Evolutionary conservation across 2,329 filamentous ascomycete genomes (phyloP).

Genomic region (Neonectria sp.): DNA sequence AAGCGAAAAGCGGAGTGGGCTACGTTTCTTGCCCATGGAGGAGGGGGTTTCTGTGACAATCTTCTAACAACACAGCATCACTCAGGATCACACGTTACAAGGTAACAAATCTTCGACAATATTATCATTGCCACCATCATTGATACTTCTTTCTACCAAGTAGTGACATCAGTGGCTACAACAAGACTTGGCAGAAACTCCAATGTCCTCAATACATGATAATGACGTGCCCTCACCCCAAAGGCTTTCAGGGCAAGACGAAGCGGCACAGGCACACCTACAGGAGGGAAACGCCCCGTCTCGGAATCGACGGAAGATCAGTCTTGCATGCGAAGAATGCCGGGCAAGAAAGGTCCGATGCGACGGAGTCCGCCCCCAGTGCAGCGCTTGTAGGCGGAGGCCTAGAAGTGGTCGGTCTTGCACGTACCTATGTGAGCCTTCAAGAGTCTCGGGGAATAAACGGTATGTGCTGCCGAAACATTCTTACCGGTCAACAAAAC

Average conservation of each 20-base stretch:
- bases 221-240: not conserved
- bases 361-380: not conserved
- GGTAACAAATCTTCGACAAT: not conserved
- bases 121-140: not conserved
- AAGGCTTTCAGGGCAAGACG: not conserved
- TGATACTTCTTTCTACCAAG: not conserved
- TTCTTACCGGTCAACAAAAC: not conserved
- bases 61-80: not conserved
- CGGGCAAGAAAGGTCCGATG: not conserved
- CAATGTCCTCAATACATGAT: not conserved
- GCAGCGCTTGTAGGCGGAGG: not conserved
- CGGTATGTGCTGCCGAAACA: not conserved
- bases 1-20: not conserved
- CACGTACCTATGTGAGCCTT: not conserved
- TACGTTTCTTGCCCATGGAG: not conserved
- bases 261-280: not conserved
- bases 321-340: slow-evolving; percentile 1
- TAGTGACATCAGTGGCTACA: not conserved
- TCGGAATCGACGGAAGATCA: not conserved
- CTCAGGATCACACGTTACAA: not conserved
- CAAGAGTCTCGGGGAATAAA: not conserved
- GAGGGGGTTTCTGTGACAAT: not conserved
- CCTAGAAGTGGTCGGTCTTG: not conserved
- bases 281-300: not conserved
- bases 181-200: not conserved